These are phyloP conservation scores for Durio zibethinus DNA, from an alignment of 345 rosid genomes.

Conservation along the genomic window DNA sequence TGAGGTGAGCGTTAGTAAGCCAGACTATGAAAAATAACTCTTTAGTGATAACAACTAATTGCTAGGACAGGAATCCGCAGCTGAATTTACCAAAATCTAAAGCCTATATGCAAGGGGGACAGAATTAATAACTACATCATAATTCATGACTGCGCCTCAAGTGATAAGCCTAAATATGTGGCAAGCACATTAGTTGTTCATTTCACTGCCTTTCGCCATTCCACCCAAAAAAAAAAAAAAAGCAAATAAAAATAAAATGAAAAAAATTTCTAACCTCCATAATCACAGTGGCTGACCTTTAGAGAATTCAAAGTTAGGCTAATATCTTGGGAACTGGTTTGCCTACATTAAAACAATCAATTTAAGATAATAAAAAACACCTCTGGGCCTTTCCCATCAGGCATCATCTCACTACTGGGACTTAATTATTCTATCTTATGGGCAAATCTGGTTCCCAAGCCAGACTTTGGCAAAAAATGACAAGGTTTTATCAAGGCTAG, in stretches of 20 bases:
- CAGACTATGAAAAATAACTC: background rate
- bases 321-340: background rate
- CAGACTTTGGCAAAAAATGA: background rate
- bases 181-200: background rate
- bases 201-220: background rate
- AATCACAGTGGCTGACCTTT: background rate
- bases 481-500: background rate
- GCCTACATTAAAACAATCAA: background rate
- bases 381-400: background rate
- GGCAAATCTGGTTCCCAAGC: background rate
- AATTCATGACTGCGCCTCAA: background rate
- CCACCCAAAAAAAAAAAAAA: background rate
- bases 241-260: background rate
- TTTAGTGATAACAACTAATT: background rate
- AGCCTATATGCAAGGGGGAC: slow-evolving; percentile 1
- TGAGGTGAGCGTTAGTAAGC: background rate
- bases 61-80: background rate
- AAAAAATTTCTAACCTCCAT: background rate
- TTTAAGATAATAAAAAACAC: background rate
- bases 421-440: background rate
- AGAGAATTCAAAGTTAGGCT: background rate
- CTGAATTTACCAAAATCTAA: background rate
- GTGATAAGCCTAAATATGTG: background rate
- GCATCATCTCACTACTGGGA: background rate
- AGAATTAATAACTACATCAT: background rate